These are phyloP conservation scores for Metroxylon sagu DNA, from an alignment of 176 grass and related monocot genomes.

Conservation along the genomic window DNA sequence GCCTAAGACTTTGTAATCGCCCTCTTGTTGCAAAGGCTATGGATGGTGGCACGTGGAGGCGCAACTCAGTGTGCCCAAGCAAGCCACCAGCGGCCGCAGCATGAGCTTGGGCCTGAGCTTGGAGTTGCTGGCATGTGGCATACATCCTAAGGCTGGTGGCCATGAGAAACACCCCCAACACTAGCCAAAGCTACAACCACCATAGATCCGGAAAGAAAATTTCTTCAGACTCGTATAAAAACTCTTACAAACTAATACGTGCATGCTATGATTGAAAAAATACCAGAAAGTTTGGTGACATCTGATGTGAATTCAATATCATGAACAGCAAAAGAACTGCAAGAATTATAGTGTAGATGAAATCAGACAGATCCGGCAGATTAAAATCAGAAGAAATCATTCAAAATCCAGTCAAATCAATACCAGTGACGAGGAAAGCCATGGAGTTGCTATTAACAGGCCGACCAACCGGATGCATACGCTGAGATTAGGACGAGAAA, in stretches of 20 bases:
- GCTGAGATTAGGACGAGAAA: constrained; percentile 3
- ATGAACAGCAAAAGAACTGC: constrained; percentile 90
- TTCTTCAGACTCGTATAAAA: background rate
- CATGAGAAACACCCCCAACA: constrained; percentile 78
- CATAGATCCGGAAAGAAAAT: background rate
- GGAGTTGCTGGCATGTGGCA: constrained; percentile 82
- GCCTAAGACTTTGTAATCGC: constrained; percentile 72
- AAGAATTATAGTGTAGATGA: background rate
- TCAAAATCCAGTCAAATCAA: constrained; percentile 5
- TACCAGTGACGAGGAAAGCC: constrained; percentile 93
- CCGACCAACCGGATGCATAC: constrained; percentile 63
- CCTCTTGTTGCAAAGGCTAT: constrained; percentile 66
- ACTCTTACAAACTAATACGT: background rate
- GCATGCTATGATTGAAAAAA: background rate
- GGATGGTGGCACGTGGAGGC: constrained; percentile 70
- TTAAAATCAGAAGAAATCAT: background rate
- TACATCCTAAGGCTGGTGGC: constrained; percentile 88
- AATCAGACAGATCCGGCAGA: background rate
- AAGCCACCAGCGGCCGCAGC: constrained; percentile 51
- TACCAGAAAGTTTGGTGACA: constrained; percentile 84
- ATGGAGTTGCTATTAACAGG: constrained; percentile 71
- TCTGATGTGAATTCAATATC: constrained; percentile 92
- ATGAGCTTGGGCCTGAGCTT: constrained; percentile 67
- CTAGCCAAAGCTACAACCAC: constrained; percentile 68
- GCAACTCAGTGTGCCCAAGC: constrained; percentile 72